Evolutionary conservation across 2,329 filamentous ascomycete species (phyloP).

Genomic region (Aspergillus sp.): DNA sequence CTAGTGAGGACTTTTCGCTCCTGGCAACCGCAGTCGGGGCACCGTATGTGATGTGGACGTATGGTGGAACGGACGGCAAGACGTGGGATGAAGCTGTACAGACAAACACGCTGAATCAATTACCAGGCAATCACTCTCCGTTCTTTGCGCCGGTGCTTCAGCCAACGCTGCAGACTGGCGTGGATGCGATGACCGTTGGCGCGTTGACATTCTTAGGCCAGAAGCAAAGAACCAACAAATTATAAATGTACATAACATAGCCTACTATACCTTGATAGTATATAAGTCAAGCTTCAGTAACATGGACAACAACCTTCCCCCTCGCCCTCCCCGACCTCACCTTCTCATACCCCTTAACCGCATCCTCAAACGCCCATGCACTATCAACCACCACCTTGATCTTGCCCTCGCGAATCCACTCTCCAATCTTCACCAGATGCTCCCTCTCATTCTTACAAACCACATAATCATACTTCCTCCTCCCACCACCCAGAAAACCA

Average conservation of each 20-base stretch:
- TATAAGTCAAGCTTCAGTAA: slow-evolving; percentile 10
- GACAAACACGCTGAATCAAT: slow-evolving; percentile 41
- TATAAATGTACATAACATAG: no score
- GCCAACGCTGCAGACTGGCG: slow-evolving; percentile 50
- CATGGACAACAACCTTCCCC: slow-evolving; percentile 56
- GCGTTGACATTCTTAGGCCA: slow-evolving; percentile 38
- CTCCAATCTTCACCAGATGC: slow-evolving; percentile 47
- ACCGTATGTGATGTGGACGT: slow-evolving; percentile 53
- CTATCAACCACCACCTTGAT: slow-evolving; percentile 54
- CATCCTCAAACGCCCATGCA: slow-evolving; percentile 53
- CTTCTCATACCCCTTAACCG: slow-evolving; percentile 53
- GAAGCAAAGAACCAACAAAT: neutral
- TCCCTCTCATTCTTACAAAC: slow-evolving; percentile 34
- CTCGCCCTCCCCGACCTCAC: slow-evolving; percentile 52
- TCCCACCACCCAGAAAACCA: slow-evolving; percentile 47
- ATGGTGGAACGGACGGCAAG: slow-evolving; percentile 48
- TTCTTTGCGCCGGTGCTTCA: slow-evolving; percentile 54
- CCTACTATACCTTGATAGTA: neutral
- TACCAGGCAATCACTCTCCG: slow-evolving; percentile 56
- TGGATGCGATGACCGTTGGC: slow-evolving; percentile 48
- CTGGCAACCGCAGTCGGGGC: slow-evolving; percentile 47
- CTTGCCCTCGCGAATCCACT: slow-evolving; percentile 56
- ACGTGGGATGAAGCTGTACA: slow-evolving; percentile 46
- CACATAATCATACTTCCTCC: slow-evolving; percentile 31
- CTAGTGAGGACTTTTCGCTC: slow-evolving; percentile 55